Evolutionary conservation across 129 eudicot species (phyloP), one percentile per base, ranked within the genome.

Genomic region (Lactuca saligna): DNA sequence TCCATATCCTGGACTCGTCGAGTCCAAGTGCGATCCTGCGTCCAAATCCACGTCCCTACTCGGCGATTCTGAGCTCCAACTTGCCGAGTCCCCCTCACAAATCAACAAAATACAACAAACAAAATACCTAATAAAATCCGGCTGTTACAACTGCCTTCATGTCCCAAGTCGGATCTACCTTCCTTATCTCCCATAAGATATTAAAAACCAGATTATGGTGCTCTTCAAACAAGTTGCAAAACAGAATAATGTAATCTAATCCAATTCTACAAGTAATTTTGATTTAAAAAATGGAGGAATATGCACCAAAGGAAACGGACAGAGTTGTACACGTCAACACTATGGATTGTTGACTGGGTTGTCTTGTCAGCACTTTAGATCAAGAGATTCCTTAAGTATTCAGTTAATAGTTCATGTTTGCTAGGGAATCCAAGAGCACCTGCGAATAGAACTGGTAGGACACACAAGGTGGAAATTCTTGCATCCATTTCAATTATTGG

Each of bases 291-390:
- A 35, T 46, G 31, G 17, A 48, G 17, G 64, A 51, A 51, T 46
- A 82, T 91, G 7, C 51, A 88, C 98, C 98, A 92, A 33, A 88
- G 86, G 79, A 88, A 92, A 83, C 98, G 95, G 61, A 92, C 89
- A 62, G 98, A 79, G 73, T 86, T 82, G 75, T 82, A 74, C 69
- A 86, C 85, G 77, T 92, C 98, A n/a, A 77, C 75, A 64, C 69
- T 54, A 32, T 65, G 77, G 69, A 75, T 82, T 41, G 82, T 78
- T 63, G 82, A 73, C 63, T 76, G 96, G 65, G 60, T 70, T 58
- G 82, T 89, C 75, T 71, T 71, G 41, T 62, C 80, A 39, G 85
- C 71, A 80, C 71, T 81, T 81, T 79, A 87, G 54, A 92, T 76
- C 71, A 92, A 70, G 25, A 86, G 74, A 75, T 79, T 84, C 70